Evolutionary conservation across 2,329 filamentous ascomycete species (phyloP), one percentile per base, ranked within the genome.

Genomic region (Polytolypa hystricis): DNA sequence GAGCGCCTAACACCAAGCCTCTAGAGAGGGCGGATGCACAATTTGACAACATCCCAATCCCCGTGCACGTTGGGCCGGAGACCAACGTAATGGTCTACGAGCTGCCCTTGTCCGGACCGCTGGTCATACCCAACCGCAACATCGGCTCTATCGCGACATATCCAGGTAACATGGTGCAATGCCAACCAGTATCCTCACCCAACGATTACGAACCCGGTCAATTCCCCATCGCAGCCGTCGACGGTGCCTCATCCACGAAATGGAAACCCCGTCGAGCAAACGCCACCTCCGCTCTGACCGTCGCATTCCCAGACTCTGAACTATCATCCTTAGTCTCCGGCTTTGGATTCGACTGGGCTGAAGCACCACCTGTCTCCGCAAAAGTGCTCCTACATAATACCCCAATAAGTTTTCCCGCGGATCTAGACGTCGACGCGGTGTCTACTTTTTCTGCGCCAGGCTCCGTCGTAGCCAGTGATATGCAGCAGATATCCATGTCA

Each of bases 171-270:
- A 62, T 82, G 18, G 65, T 73, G 0, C 79, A 84, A 58, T 84
- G 79, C 53, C 66, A 63, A 3, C 65, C 74, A 1, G 69, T 70
- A 0, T 54, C 52, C 11, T 73, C 70, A 2, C 52, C 60, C 0
- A 53, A 67, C 26, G 50, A 54, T 2, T 73, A 69, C 48, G 59
- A 68, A 17, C 71, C 76, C 0, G 81, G 80, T 10, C 81, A 84
- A 54, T 81, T 84, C 58, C 78, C 80, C 1, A 64, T 80, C 35
- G 67, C 71, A 0, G 77, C 76, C 2, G 69, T 80, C 34, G 79
- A 84, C 47, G 79, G 79, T 35, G 75, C 76, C 2, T 63, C 71
- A 4, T 71, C 71, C 12, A 83, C 79, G 0, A 73, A 72, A 45
- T 84, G 79, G 79, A 77, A 81, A 48, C 77, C 79, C 0, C 50